Conservation (phyloP, 1,284 basidiomycete genomes). For the Filobasidium uniguttulatum region DNA sequence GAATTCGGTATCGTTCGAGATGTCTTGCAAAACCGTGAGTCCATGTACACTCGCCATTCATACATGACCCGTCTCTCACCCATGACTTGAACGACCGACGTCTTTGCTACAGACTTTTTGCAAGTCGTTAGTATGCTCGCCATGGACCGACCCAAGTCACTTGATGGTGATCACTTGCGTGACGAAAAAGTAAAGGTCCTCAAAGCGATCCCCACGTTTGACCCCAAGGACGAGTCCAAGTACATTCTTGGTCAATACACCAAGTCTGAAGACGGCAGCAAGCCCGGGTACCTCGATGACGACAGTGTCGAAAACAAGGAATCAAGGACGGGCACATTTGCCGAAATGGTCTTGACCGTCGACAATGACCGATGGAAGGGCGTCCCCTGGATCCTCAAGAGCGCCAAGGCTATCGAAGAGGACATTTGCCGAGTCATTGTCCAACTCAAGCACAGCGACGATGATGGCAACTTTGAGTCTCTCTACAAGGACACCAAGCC, state of each 20-base stretch:
- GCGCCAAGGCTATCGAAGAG: conserved; percentile 16
- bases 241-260: conserved; percentile 32
- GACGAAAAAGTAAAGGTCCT: conserved; percentile 31
- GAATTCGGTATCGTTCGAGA: conserved; percentile 37
- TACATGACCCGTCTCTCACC: neutral
- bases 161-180: conserved; percentile 32
- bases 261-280: conserved; percentile 20
- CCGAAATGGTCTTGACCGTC: conserved; percentile 22
- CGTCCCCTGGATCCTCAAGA: conserved; percentile 16
- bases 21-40: conserved; percentile 32
- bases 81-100: neutral
- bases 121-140: conserved; percentile 32
- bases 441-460: conserved; percentile 17
- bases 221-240: conserved; percentile 22
- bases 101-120: conserved; percentile 19
- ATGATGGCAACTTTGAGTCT: conserved; percentile 26
- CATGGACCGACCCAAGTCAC: conserved; percentile 31
- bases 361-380: conserved; percentile 18
- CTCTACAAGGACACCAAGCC: conserved; percentile 19
- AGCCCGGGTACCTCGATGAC: conserved; percentile 37
- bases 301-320: conserved; percentile 35
- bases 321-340: conserved; percentile 34
- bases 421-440: conserved; percentile 10
- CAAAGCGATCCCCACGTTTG: conserved; percentile 26
- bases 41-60: neutral